These are phyloP conservation scores for Rhododendron henanense DNA, from an alignment of 148 eudicot species.

Conservation along the genomic window DNA sequence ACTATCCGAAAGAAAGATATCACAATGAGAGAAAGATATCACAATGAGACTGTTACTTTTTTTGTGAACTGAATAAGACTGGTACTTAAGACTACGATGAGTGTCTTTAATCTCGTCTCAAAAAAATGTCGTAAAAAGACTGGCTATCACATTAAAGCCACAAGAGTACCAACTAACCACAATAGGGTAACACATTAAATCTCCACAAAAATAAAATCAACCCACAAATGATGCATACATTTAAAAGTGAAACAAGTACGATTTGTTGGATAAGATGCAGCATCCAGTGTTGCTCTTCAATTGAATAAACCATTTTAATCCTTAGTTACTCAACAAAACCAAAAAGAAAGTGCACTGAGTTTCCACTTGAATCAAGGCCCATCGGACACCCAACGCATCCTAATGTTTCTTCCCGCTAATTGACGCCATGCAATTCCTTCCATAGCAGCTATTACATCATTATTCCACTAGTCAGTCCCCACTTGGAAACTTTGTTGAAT, in stretches of 20 bases:
- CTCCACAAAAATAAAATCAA: not conserved
- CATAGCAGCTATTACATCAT: not conserved
- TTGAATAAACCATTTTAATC: not conserved
- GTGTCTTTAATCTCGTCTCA: not conserved
- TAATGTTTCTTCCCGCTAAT: not conserved
- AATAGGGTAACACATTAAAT: not conserved
- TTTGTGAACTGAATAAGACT: not conserved
- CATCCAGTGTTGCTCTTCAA: not conserved
- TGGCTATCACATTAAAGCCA: not conserved
- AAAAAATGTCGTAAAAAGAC: too few species aligned
- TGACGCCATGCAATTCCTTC: not conserved
- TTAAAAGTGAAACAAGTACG: not conserved
- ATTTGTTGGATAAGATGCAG: not conserved
- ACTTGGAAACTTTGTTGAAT: not conserved
- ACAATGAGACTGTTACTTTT: not conserved
- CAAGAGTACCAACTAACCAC: not conserved
- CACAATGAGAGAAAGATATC: not conserved
- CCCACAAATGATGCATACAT: not conserved
- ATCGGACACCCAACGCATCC: not conserved
- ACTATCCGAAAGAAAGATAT: not conserved
- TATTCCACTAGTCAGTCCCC: not conserved
- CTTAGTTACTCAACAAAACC: not conserved
- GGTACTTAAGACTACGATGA: not conserved
- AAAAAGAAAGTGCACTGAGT: not conserved
- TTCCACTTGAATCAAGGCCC: constrained; percentile 4